These are phyloP conservation scores for Massarina eburnea DNA, from an alignment of 2,329 filamentous ascomycete genomes.

Conservation along the genomic window DNA sequence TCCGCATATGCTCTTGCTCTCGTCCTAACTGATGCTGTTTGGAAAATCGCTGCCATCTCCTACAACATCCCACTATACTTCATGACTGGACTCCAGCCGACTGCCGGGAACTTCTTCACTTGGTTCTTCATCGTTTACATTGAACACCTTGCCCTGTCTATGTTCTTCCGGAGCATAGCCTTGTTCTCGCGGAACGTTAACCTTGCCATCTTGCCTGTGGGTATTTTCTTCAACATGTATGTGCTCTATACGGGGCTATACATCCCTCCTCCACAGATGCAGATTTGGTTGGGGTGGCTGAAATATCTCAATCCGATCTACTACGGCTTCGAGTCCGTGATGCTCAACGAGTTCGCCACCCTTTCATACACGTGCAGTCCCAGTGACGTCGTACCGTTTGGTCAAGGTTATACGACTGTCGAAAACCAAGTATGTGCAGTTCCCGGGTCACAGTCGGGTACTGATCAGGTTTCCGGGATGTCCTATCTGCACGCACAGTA, in stretches of 20 bases:
- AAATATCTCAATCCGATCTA: conserved; percentile 73
- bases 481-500: conserved; percentile 21
- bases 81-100: conserved; percentile 72
- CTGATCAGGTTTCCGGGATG: background rate
- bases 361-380: background rate
- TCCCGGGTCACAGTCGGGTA: background rate
- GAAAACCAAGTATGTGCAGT: background rate
- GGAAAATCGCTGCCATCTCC: no score
- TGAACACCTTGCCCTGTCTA: conserved; percentile 72
- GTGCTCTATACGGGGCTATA: conserved; percentile 65
- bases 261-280: conserved; percentile 60
- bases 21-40: no score
- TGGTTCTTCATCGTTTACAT: conserved; percentile 49
- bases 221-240: conserved; percentile 59
- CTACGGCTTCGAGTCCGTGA: conserved; percentile 73
- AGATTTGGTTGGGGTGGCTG: conserved; percentile 75
- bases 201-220: conserved; percentile 54
- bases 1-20: no score
- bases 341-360: conserved; percentile 65
- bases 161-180: conserved; percentile 75
- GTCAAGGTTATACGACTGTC: background rate
- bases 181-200: conserved; percentile 65
- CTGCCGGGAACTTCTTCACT: conserved; percentile 68
- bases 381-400: no score
- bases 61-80: conserved; percentile 64